Evolutionary conservation across 257 asterid species (phyloP), one percentile per base, ranked within the genome.

Genomic region (Nicotiana undulata): DNA sequence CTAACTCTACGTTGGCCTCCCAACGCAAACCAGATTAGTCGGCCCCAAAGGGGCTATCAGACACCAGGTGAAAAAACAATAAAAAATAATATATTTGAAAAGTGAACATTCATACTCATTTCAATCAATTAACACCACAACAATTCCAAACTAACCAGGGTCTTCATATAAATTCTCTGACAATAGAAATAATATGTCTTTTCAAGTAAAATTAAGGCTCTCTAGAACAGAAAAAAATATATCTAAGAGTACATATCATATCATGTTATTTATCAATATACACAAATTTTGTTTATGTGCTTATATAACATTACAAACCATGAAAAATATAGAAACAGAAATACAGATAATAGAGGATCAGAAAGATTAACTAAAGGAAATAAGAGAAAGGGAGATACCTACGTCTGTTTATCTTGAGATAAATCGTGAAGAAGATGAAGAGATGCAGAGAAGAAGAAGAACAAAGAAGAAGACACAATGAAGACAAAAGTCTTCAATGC

Each of bases 341-440:
- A 77, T 28, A 6, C 0, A 28, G 9, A n/a, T n/a, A 34, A 8
- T 0, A 61, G 60, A 79, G 70, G 59, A 1, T 26, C 16, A 4
- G 22, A 15, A 51, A 68, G 63, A 6, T 2, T 5, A 63, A 6
- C 1, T 5, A 16, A 49, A 63, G 40, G 12, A 76, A 74, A 81
- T 9, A 80, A 77, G 22, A 76, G 77, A 88, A 83, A 82, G 87
- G 84, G 81, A 96, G 97, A 92, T 87, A 92, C 97, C 97, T 95
- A 95, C 98, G 99, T 95, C 95, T 93, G 98, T 86, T 95, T 95
- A 93, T 97, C 87, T 84, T 93, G n/a, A n/a, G n/a, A n/a, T n/a
- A n/a, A n/a, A n/a, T n/a, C n/a, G 93, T 64, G 98, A 88, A 74
- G 96, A 72, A 40, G 90, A 85, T 65, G 97, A 87, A n/a, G n/a